A percentile compares a stretch with the other conserved stretches of the same genome.
phyloP scores from a whole-genome alignment of 129 eudicot species.

The Smallanthus sonchifolius region DNA sequence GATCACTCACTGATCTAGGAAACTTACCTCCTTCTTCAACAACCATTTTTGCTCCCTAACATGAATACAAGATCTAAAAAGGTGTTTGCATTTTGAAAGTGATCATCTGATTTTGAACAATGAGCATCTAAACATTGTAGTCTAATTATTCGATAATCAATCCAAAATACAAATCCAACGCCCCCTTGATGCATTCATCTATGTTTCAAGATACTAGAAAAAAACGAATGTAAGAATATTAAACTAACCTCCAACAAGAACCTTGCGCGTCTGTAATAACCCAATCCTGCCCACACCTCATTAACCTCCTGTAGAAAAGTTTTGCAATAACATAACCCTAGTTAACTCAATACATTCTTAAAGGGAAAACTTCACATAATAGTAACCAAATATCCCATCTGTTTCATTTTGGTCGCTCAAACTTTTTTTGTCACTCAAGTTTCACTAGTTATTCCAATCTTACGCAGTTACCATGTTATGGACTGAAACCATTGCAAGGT shows the following conservation, averaged over 20 bases:
- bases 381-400: no score
- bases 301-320: conserved; percentile 75
- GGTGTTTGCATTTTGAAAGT: background rate
- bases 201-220: background rate
- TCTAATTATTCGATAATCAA: background rate
- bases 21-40: conserved; percentile 72
- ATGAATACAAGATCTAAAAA: background rate
- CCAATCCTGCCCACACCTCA: conserved; percentile 98
- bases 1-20: conserved; percentile 53
- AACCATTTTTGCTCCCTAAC: conserved; percentile 85
- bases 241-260: conserved; percentile 73
- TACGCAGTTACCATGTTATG: no score
- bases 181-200: background rate
- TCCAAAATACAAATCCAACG: background rate
- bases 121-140: background rate
- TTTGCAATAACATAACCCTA: conserved; percentile 1
- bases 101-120: background rate
- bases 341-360: background rate
- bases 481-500: no score
- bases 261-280: conserved; percentile 86
- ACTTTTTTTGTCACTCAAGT: no score
- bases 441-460: no score
- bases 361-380: no score
- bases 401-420: no score
- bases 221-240: background rate